Evolutionary conservation across 2,329 filamentous ascomycete genomes (phyloP), one percentile per base, ranked within the genome.

Genomic region (Phyllachora maydis): DNA sequence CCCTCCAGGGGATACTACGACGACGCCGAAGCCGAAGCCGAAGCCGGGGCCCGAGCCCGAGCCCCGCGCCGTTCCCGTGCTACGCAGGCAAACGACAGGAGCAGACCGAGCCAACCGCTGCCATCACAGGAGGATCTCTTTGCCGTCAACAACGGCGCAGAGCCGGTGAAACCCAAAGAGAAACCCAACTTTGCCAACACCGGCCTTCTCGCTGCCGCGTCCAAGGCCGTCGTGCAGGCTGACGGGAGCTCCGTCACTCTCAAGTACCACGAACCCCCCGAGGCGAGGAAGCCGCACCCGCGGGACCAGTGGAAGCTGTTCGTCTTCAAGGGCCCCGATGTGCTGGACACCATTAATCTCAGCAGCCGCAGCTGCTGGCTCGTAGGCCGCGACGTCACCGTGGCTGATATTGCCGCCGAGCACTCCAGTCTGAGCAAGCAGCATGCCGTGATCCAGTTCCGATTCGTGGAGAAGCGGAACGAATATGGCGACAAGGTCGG

Each of bases 381-480:
- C 13, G 54, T 93, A 6, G 88, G 88, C 1, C 62, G 83, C 22
- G 83, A 93, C 36, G 46, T 62, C 25, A 54, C 72, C 4, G 73
- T 98, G 4, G 81, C 78, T 3, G 88, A 98, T 42, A 56, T 92
- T 27, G 54, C 67, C 3, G 65, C 90, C 6, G 81, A 91, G 40
- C 85, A 98, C 42, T 82, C 83, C 1, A 93, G 81, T 46, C 70
- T 82, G 39, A 91, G 81, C 44, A 90, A 90, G 47, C 88, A 98
- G 49, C 88, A 98, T 45, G 85, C 85, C 1, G 88, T 83, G 6
- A 64, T 98, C 20, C 88, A 98, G 43, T 98, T 98, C 40, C 69
- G 88, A 18, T 72, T 81, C 41, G 66, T 75, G 11, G 76, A 81
- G 39, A 82, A 74, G 47, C 66, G 66, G 30, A 81, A 90, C 36